Percentiles rank a stretch among this genome's conserved stretches.
These are phyloP conservation scores for Hypoxylon perforatum DNA, from an alignment of 495 filamentous ascomycete genomes.

Conservation along the genomic window DNA sequence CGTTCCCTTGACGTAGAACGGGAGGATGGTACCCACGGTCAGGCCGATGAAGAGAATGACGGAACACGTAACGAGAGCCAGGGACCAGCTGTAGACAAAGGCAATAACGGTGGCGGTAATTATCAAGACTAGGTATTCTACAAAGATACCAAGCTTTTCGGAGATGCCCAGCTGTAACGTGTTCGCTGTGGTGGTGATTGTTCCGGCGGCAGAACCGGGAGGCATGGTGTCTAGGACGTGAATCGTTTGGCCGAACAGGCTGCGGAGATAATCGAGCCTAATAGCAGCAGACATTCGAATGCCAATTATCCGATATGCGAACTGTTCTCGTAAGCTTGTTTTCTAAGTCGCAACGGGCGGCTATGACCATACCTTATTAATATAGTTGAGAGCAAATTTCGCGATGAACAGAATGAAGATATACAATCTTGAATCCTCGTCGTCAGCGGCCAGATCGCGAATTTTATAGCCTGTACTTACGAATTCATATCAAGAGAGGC, in stretches of 20 bases:
- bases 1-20: slow-evolving; percentile 68
- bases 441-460: slow-evolving; percentile 10
- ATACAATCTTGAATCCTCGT: slow-evolving; percentile 34
- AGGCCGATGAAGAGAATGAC: slow-evolving; percentile 67
- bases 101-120: slow-evolving; percentile 60
- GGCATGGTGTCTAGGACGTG: slow-evolving; percentile 69
- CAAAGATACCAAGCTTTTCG: slow-evolving; percentile 59
- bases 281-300: slow-evolving; percentile 64
- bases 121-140: slow-evolving; percentile 57
- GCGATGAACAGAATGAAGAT: slow-evolving; percentile 56
- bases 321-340: slow-evolving; percentile 39
- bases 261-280: slow-evolving; percentile 62
- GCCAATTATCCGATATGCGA: slow-evolving; percentile 60
- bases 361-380: slow-evolving; percentile 52
- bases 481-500: slow-evolving; percentile 39
- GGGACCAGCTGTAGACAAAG: slow-evolving; percentile 66
- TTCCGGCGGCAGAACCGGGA: slow-evolving; percentile 61
- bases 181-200: slow-evolving; percentile 70
- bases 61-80: slow-evolving; percentile 67
- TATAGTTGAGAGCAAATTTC: slow-evolving; percentile 57
- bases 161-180: slow-evolving; percentile 69
- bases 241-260: slow-evolving; percentile 65
- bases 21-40: slow-evolving; percentile 63
- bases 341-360: background rate
- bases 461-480: slow-evolving; percentile 14